phyloP scores from a whole-genome alignment of 2,329 filamentous ascomycete genomes.

The Epichloe sylvatica region DNA sequence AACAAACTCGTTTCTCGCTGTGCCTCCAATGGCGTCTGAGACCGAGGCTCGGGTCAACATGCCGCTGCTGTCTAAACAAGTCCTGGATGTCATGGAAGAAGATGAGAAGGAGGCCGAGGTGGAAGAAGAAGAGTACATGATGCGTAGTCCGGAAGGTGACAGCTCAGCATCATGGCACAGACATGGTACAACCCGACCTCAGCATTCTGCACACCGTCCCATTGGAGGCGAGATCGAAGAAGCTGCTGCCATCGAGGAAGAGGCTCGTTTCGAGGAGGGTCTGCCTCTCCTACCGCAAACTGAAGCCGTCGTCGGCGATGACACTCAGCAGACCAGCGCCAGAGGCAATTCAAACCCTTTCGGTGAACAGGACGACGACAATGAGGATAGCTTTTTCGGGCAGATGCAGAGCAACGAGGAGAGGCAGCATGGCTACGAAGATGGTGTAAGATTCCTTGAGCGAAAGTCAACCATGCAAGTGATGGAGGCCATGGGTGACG shows the following conservation, averaged over 20 bases:
- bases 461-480: conserved; percentile 60
- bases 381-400: conserved; percentile 51
- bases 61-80: conserved; percentile 34
- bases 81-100: conserved; percentile 38
- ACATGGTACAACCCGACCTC: conserved; percentile 8
- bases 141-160: conserved; percentile 7
- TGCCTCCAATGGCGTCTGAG: conserved; percentile 28
- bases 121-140: conserved; percentile 24
- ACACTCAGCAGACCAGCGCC: conserved; percentile 10
- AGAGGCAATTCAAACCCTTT: conserved; percentile 20
- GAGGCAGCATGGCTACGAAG: conserved; percentile 7
- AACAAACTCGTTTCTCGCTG: conserved; percentile 49
- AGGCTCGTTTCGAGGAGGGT: conserved; percentile 56
- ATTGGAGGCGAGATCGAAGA: conserved; percentile 31
- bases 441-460: conserved; percentile 28
- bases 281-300: conserved; percentile 43
- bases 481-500: conserved; percentile 33
- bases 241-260: conserved; percentile 28
- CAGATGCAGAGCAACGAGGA: conserved; percentile 27
- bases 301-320: conserved; percentile 2
- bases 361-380: conserved; percentile 31
- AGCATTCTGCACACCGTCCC: conserved; percentile 19
- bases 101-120: conserved; percentile 34
- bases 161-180: conserved; percentile 6
- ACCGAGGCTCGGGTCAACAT: conserved; percentile 20